phyloP scores from a whole-genome alignment of 805 yeast species.

The Spathaspora boniae region DNA sequence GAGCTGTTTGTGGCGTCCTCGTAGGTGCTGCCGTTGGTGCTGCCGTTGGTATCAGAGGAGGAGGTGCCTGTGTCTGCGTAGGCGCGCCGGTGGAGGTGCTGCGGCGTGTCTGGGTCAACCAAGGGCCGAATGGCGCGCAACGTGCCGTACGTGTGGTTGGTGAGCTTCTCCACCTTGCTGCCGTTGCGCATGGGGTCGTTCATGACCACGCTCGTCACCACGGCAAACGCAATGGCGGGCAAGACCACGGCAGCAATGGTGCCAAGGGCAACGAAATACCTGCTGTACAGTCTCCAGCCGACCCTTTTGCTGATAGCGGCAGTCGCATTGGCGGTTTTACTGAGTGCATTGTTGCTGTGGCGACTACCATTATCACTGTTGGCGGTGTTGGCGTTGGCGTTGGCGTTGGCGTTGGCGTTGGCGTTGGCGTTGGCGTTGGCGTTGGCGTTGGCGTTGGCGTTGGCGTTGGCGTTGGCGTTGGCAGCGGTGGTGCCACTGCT shows the following conservation, averaged over 20 bases:
- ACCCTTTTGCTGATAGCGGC: background rate
- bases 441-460: too few species aligned
- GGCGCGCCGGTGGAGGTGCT: background rate
- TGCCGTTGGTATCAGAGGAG: too few species aligned
- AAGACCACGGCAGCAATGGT: constrained; percentile 43
- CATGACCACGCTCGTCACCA: constrained; percentile 38
- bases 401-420: too few species aligned
- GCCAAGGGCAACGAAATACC: background rate
- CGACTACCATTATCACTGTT: too few species aligned
- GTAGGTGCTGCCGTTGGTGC: too few species aligned
- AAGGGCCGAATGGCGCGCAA: constrained; percentile 33
- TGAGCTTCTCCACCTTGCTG: constrained; percentile 40
- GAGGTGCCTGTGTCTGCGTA: too few species aligned
- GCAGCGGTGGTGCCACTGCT: too few species aligned
- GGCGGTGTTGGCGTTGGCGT: too few species aligned
- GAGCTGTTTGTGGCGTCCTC: too few species aligned
- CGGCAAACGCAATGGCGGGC: constrained; percentile 84
- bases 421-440: too few species aligned
- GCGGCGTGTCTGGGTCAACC: constrained; percentile 42
- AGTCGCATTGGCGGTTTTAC: background rate
- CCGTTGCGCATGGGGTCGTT: constrained; percentile 14
- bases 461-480: too few species aligned
- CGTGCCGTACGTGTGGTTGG: constrained; percentile 40
- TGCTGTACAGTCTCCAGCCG: too few species aligned
- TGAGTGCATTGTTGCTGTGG: background rate